Base-by-base conservation (phyloP, 805 yeast species). In the Citeromyces matritensis region DNA sequence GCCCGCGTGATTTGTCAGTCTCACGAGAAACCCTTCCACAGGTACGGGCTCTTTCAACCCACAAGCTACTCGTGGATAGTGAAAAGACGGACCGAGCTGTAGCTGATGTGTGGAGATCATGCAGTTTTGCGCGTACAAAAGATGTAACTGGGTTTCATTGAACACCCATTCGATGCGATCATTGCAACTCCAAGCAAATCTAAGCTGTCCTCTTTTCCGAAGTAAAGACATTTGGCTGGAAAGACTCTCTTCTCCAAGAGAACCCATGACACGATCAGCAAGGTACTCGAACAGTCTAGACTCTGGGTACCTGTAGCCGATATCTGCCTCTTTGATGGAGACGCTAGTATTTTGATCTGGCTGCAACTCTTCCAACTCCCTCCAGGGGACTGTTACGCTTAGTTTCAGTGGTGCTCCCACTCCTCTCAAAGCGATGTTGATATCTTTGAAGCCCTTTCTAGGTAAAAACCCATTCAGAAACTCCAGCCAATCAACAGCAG, bases 11-110 rank as follows among this genome's bases (percentile, higher is more conserved):
- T 69, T 61, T 0, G 75, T 63, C 21, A 77, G 46, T 31, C 75
- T 61, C 3, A 69, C 55, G 13, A 86, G 48, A 46, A 80, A 85
- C 0, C 97, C 97, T 53, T 88, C 97, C 7, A 84, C 49, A 0
- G 94, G 75, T 0, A 54, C 32, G 0, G 95, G 95, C 44, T 79
- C 94, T 1, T 39, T 30, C 12, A 60, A 6, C 11, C 39, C 42
- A 23, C 40, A 21, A 32, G 33, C 24, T 2, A 58, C 44, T 31
- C 55, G 44, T 4, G 68, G 57, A 35, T 60, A 58, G 33, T 62
- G 63, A 10, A 45, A 40, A 15, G 63, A 44, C 12, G 55, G 60
- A 27, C 93, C 57, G 13, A 79, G 48, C 44, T 85, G 88, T n/a
- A 85, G 45, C 26, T 57, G 60, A 43, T 69, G 71, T 7, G 67